Percentiles rank a stretch among this genome's conserved stretches.
These are phyloP conservation scores for Achaetomium macrosporum DNA, from an alignment of 2,329 filamentous ascomycete species.

Conservation along the genomic window DNA sequence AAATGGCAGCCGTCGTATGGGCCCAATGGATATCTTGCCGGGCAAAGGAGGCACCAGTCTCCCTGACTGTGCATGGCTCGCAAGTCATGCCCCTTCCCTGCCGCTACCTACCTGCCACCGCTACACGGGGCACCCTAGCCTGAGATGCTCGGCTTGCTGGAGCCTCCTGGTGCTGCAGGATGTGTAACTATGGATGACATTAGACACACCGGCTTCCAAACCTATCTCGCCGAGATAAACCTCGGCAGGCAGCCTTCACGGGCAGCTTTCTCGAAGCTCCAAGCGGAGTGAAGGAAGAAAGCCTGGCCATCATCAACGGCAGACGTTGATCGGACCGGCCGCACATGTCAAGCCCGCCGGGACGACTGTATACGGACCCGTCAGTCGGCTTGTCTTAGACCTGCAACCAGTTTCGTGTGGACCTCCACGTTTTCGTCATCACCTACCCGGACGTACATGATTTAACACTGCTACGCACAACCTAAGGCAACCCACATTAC, in stretches of 20 bases:
- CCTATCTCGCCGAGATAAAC: neutral
- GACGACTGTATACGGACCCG: slow-evolving; percentile 7
- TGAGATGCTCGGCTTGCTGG: neutral
- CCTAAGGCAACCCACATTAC: slow-evolving; percentile 11
- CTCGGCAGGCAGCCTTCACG: neutral
- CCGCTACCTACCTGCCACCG: slow-evolving; percentile 10
- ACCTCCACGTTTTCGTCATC: slow-evolving; percentile 15
- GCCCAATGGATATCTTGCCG: slow-evolving; percentile 13
- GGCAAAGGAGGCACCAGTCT: slow-evolving; percentile 13
- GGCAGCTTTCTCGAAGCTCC: neutral
- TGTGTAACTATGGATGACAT: neutral
- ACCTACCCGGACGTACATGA: slow-evolving; percentile 18
- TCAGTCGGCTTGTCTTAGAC: slow-evolving; percentile 12
- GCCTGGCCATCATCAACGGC: neutral
- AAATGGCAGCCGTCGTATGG: slow-evolving; percentile 12
- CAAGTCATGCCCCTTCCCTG: slow-evolving; percentile 28
- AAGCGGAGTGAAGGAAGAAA: neutral
- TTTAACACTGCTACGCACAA: slow-evolving; percentile 6
- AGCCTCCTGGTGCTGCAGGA: slow-evolving; percentile 4
- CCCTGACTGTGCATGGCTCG: slow-evolving; percentile 23
- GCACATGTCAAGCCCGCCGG: slow-evolving; percentile 6
- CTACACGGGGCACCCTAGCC: slow-evolving; percentile 8
- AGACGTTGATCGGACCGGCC: neutral
- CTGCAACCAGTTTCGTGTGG: slow-evolving; percentile 9
- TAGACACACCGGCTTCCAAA: slow-evolving; percentile 2